Evolutionary conservation across 2,329 filamentous ascomycete species (phyloP).

Genomic region (Cephalotrichum gorgonifer): DNA sequence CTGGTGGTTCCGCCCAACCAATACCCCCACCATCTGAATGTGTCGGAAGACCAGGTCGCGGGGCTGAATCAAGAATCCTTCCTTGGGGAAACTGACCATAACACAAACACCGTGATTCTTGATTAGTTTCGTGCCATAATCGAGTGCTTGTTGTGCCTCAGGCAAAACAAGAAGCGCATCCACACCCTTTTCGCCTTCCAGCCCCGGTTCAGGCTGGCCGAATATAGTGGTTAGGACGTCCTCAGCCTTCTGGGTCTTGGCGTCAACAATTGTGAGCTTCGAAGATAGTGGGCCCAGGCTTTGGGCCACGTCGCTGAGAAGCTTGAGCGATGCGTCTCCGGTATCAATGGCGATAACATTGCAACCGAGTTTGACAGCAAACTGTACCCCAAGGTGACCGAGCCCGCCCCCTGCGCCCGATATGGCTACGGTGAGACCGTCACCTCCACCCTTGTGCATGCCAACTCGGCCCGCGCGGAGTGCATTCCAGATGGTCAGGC

Average conservation of each 20-base stretch:
- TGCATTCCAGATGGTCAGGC: slow-evolving; percentile 7
- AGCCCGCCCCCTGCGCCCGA: not conserved
- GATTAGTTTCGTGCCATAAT: not conserved
- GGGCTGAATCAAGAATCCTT: not conserved
- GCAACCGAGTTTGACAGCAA: not conserved
- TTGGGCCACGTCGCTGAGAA: not conserved
- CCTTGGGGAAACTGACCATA: not conserved
- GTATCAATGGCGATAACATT: not conserved
- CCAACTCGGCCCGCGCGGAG: no score
- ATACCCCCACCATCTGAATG: not conserved
- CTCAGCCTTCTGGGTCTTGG: not conserved
- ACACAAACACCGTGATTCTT: not conserved
- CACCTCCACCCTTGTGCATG: not conserved
- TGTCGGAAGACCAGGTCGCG: not conserved
- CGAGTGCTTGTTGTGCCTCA: not conserved
- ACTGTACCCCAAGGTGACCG: not conserved
- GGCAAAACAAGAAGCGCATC: not conserved
- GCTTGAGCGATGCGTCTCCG: not conserved
- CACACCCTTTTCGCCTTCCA: not conserved
- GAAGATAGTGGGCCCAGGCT: not conserved
- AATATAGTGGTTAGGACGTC: not conserved
- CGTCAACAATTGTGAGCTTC: not conserved
- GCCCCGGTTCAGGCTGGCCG: not conserved
- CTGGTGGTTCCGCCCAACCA: not conserved
- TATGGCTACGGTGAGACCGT: not conserved